Base-by-base conservation (phyloP, 306 rosid genomes). In the Sicyos baderoa region DNA sequence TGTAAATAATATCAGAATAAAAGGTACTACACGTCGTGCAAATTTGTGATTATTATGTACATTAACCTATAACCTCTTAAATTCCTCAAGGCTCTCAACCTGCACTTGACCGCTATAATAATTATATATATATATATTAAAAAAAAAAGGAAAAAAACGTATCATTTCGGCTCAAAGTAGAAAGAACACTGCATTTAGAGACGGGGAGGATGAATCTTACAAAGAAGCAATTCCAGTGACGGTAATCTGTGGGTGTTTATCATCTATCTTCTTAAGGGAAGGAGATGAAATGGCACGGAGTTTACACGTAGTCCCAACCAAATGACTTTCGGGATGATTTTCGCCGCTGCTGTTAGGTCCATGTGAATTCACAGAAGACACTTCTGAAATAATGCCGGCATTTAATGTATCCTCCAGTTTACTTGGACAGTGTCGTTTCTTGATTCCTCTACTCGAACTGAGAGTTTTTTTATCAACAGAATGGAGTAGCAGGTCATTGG, bases 401-500 rank as follows among this genome's bases (percentile, higher is more conserved):
- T 40, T 40, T 40, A 71, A 63, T 35, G 77, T 54, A 59, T 69
- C 81, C 63, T 80, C 85, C 62, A 65, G 78, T 73, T 64, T 74
- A 54, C 63, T 79, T 11, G 35, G 6, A 63, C 42, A 75, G 78
- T 74, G 79, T 44, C 21, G 72, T 82, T 72, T 82, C 19, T 84
- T 84, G 68, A 83, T 80, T 84, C 76, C 70, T 49, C 78, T 74
- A 53, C 82, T 79, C 70, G 81, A 58, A 71, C 66, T 60, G 23
- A 62, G 70, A 64, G 73, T 23, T 50, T 50, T 82, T 82, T 78
- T 85, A 74, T 74, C 73, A 7, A 89, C 90, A 75, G 95, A 85
- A 79, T 75, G 49, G 73, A 86, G 61, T 29, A 72, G 73, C 53
- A 76, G 70, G 79, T 88, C 88, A 78, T 90, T 90, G 62, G 78